Percentiles rank a stretch among this genome's conserved stretches.
Evolutionary conservation across 768 basidiomycete species (phyloP).

Genomic region (Leccinum aurantiacum): DNA sequence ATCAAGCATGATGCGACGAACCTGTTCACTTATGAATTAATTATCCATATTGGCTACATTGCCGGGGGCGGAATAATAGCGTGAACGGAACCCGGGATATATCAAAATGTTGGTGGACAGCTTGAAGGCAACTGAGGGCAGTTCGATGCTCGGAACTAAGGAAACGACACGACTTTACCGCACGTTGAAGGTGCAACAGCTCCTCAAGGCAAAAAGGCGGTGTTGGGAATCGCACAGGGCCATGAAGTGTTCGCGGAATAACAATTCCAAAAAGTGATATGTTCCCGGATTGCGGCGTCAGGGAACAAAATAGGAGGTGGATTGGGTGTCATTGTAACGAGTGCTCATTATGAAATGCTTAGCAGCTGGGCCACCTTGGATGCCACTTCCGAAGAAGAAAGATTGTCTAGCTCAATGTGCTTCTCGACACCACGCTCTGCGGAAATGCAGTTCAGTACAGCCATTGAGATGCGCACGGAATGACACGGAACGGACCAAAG

Average conservation of each 20-base stretch:
- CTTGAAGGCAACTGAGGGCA: conserved; percentile 4
- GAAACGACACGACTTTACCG: conserved; percentile 21
- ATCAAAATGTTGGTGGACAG: background rate
- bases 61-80: background rate
- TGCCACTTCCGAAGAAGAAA: conserved; percentile 71
- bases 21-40: background rate
- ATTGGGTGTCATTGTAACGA: conserved; percentile 7
- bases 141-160: conserved; percentile 7
- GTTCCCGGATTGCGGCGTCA: background rate
- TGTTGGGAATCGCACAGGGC: conserved; percentile 10
- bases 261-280: background rate
- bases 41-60: conserved; percentile 2
- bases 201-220: conserved; percentile 24
- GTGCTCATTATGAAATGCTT: conserved; percentile 24
- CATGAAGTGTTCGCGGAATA: background rate
- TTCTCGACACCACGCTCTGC: conserved; percentile 79
- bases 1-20: background rate
- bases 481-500: conserved; percentile 60
- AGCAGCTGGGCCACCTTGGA: conserved; percentile 67
- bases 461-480: conserved; percentile 10
- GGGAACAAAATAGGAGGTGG: background rate
- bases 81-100: conserved; percentile 4
- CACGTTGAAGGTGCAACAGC: conserved; percentile 9
- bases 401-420: conserved; percentile 76
- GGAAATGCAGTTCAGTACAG: conserved; percentile 19